Evolutionary conservation across 2,329 filamentous ascomycete genomes (phyloP).

Genomic region (Stachybotrys chartarum): DNA sequence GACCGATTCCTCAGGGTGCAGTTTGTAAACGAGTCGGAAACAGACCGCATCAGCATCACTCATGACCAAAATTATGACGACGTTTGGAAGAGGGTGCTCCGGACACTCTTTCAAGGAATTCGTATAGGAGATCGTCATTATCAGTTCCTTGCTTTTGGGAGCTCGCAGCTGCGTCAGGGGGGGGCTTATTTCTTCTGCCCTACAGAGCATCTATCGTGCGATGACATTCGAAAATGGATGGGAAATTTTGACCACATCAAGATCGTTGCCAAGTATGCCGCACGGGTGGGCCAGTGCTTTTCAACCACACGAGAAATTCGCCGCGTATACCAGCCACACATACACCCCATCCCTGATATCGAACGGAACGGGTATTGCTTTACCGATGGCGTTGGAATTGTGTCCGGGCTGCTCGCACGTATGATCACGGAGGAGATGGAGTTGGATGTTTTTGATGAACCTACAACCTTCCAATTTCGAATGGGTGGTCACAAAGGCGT

Average conservation of each 20-base stretch:
- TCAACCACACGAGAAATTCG: slow-evolving; percentile 78
- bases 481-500: slow-evolving; percentile 91
- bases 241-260: slow-evolving; percentile 76
- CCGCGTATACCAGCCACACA: slow-evolving; percentile 51
- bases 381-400: slow-evolving; percentile 87
- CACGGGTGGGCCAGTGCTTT: slow-evolving; percentile 88
- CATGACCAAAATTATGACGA: slow-evolving; percentile 52
- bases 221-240: slow-evolving; percentile 79
- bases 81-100: slow-evolving; percentile 66
- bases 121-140: slow-evolving; percentile 74
- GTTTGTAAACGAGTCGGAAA: slow-evolving; percentile 72
- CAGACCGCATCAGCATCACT: slow-evolving; percentile 48
- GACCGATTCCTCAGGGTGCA: slow-evolving; percentile 85
- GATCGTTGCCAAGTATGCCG: slow-evolving; percentile 81
- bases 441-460: slow-evolving; percentile 48
- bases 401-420: slow-evolving; percentile 70
- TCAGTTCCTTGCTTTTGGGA: slow-evolving; percentile 89
- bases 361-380: slow-evolving; percentile 64
- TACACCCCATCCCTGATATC: slow-evolving; percentile 63
- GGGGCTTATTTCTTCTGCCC: slow-evolving; percentile 90
- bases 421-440: slow-evolving; percentile 67
- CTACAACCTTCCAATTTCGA: slow-evolving; percentile 86
- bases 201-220: slow-evolving; percentile 57
- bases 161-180: slow-evolving; percentile 88
- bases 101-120: slow-evolving; percentile 71